Percentiles rank a stretch among this genome's conserved stretches.
These are phyloP conservation scores for Coniferiporia sulphurascens DNA, from an alignment of 1,284 basidiomycete species.

Conservation along the genomic window DNA sequence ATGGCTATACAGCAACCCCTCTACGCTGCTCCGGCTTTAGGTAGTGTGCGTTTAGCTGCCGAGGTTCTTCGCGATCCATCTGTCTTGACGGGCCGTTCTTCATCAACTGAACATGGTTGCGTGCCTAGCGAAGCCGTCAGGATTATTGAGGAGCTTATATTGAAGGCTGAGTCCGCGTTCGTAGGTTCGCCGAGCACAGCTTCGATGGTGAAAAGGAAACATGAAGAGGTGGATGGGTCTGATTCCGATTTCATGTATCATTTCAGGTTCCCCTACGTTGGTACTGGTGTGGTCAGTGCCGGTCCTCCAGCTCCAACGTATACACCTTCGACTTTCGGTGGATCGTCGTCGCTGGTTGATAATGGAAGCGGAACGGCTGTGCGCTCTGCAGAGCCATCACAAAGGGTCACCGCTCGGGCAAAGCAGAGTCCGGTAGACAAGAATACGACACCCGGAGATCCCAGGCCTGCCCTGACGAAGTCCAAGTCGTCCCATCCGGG, in stretches of 20 bases:
- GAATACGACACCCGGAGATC: neutral
- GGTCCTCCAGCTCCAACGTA: neutral
- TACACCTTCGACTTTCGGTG: neutral
- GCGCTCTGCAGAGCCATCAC: neutral
- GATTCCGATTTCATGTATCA: slow-evolving; percentile 27
- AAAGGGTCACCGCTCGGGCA: neutral
- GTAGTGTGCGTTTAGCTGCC: slow-evolving; percentile 45
- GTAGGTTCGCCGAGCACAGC: slow-evolving; percentile 16
- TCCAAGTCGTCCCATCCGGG: slow-evolving; percentile 7
- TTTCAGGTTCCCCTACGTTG: slow-evolving; percentile 46
- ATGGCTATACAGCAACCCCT: slow-evolving; percentile 51
- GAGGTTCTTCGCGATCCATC: slow-evolving; percentile 41
- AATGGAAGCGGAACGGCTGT: neutral
- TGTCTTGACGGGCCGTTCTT: slow-evolving; percentile 25
- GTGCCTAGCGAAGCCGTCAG: slow-evolving; percentile 34
- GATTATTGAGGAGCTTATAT: slow-evolving; percentile 45
- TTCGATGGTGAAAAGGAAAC: slow-evolving; percentile 50
- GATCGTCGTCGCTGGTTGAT: neutral
- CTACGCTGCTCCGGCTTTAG: slow-evolving; percentile 42
- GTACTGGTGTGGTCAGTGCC: slow-evolving; percentile 30
- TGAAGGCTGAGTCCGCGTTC: slow-evolving; percentile 40
- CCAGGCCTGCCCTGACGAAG: slow-evolving; percentile 5
- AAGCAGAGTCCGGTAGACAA: slow-evolving; percentile 1
- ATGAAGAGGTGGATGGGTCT: slow-evolving; percentile 38
- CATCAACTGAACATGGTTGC: slow-evolving; percentile 17